phyloP scores from a whole-genome alignment of 305 asterid genomes.

The Fraxinus baroniana region DNA sequence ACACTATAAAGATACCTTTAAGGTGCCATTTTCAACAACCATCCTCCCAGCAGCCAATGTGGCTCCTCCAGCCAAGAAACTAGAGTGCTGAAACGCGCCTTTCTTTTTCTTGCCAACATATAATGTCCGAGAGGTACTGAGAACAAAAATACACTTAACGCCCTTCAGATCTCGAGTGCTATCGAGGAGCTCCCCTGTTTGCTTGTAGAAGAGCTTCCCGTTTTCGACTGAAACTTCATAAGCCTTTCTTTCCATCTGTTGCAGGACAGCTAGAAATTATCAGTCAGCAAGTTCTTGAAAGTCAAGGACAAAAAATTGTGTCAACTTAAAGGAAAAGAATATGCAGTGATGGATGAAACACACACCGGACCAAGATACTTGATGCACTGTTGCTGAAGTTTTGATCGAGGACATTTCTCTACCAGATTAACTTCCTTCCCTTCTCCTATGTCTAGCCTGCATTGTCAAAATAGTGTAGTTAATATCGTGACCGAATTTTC shows the following conservation, averaged over 20 bases:
- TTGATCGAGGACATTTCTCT: slow-evolving; percentile 75
- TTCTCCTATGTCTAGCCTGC: slow-evolving; percentile 95
- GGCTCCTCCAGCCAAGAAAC: slow-evolving; percentile 98
- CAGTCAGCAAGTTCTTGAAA: background rate
- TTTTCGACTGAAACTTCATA: slow-evolving; percentile 74
- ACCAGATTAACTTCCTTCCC: slow-evolving; percentile 78
- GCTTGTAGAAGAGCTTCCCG: slow-evolving; percentile 66
- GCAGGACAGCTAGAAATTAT: background rate
- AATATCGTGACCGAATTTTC: background rate
- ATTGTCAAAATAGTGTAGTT: slow-evolving; percentile 3
- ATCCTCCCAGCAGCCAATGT: slow-evolving; percentile 93
- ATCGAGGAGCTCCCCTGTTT: slow-evolving; percentile 61
- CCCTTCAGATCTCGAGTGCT: slow-evolving; percentile 60
- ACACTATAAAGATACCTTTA: slow-evolving; percentile 50
- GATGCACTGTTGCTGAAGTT: slow-evolving; percentile 96
- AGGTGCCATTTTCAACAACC: slow-evolving; percentile 71
- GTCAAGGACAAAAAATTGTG: background rate
- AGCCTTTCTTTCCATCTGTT: slow-evolving; percentile 80
- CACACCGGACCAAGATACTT: slow-evolving; percentile 92
- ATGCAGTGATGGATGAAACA: slow-evolving; percentile 8
- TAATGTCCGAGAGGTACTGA: slow-evolving; percentile 73
- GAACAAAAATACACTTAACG: slow-evolving; percentile 93
- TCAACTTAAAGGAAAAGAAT: background rate
- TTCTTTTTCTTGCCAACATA: slow-evolving; percentile 82
- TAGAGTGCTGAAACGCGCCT: slow-evolving; percentile 94